These are phyloP conservation scores for Globisporangium carolinianum DNA, from an alignment of 352 stramenopile species.

Conservation along the genomic window DNA sequence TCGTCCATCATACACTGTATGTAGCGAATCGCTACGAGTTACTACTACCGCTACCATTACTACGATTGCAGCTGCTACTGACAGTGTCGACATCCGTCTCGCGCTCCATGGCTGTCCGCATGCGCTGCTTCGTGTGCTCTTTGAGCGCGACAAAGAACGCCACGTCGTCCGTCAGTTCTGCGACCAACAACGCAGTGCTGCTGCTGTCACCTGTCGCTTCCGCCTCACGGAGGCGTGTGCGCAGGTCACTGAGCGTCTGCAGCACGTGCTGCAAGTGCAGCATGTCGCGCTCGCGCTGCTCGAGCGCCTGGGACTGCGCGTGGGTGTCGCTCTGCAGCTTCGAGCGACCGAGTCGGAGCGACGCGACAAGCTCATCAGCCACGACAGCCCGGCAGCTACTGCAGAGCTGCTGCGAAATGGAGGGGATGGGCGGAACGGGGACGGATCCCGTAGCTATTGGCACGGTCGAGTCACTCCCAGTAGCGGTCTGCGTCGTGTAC, in stretches of 20 bases:
- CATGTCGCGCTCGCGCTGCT: slow-evolving; percentile 63
- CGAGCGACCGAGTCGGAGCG: slow-evolving; percentile 43
- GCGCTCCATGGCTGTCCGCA: slow-evolving; percentile 49
- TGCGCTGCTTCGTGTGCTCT: slow-evolving; percentile 59
- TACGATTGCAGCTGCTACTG: not conserved
- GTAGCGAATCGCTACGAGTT: too few relatives aligned
- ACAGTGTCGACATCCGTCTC: too few relatives aligned
- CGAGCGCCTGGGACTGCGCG: slow-evolving; percentile 28
- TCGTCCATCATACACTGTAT: not conserved
- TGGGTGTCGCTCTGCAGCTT: slow-evolving; percentile 39
- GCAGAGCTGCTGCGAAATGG: slow-evolving; percentile 29
- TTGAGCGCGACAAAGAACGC: slow-evolving; percentile 67
- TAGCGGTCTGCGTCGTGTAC: slow-evolving; percentile 63
- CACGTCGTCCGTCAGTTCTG: slow-evolving; percentile 64
- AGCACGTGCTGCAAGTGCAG: slow-evolving; percentile 58
- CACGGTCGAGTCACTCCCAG: slow-evolving; percentile 16
- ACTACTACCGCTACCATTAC: not conserved
- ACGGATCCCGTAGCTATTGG: not conserved
- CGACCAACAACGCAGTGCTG: slow-evolving; percentile 44
- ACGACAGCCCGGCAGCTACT: slow-evolving; percentile 55
- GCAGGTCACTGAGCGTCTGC: slow-evolving; percentile 35
- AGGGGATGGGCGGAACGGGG: not conserved
- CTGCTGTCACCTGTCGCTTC: too few relatives aligned
- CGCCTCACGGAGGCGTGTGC: not conserved
- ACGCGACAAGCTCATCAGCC: slow-evolving; percentile 71